Evolutionary conservation across 75 land plant genomes (phyloP).

Genomic region (Picea glauca): DNA sequence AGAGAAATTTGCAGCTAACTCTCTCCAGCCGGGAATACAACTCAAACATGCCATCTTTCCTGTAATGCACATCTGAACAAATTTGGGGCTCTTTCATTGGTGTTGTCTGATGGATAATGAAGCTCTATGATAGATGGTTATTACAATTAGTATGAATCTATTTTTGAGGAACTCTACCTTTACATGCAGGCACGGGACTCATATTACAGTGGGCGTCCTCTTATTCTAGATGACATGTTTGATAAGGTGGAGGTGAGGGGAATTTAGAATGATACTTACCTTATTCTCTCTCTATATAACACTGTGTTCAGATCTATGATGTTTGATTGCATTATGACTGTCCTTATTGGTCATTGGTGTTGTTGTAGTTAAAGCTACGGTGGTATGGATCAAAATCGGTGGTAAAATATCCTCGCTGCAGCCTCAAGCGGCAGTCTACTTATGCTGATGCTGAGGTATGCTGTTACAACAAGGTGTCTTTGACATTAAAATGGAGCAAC

Average conservation of each 20-base stretch:
- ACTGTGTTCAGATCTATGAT: not conserved
- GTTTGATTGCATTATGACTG: slow-evolving; percentile 8
- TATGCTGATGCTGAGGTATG: slow-evolving; percentile 96
- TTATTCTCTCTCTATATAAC: not conserved
- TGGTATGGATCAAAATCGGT: slow-evolving; percentile 93
- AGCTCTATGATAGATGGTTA: not conserved
- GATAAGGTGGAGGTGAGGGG: slow-evolving; percentile 81
- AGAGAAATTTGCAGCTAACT: not conserved
- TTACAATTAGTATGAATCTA: not conserved
- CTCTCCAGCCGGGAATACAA: not conserved
- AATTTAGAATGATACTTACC: not conserved
- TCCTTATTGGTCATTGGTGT: not conserved
- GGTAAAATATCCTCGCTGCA: slow-evolving; percentile 95
- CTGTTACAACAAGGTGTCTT: not conserved
- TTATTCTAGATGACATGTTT: slow-evolving; percentile 94
- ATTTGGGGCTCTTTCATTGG: not conserved
- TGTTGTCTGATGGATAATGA: not conserved
- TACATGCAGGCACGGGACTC: slow-evolving; percentile 76
- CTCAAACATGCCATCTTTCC: not conserved
- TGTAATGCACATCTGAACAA: not conserved
- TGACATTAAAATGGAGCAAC: not conserved
- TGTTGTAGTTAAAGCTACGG: slow-evolving; percentile 65
- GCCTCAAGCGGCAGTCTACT: slow-evolving; percentile 70
- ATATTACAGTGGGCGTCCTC: slow-evolving; percentile 83
- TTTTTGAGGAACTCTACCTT: slow-evolving; percentile 2